phyloP scores from a whole-genome alignment of 2,329 filamentous ascomycete species.

The Dothiorella sarmentorum region DNA sequence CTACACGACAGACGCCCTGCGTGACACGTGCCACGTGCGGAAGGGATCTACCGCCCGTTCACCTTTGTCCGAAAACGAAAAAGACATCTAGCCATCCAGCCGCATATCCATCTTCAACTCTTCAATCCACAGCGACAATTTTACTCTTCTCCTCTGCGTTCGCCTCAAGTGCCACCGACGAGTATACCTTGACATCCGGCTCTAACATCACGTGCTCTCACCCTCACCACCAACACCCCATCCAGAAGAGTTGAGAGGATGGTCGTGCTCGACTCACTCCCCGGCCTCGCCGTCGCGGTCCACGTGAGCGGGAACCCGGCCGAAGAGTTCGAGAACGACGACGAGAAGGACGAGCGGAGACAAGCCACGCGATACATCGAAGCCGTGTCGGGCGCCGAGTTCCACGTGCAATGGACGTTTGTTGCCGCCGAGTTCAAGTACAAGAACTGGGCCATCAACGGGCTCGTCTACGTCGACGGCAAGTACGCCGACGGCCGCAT shows the following conservation, averaged over 20 bases:
- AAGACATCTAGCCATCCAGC: no score
- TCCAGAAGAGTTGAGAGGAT: neutral
- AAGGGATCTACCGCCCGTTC: no score
- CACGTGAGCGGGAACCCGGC: conserved; percentile 21
- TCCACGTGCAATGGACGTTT: conserved; percentile 23
- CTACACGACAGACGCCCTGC: no score
- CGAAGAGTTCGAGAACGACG: conserved; percentile 28
- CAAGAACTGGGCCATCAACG: conserved; percentile 20
- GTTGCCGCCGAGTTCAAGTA: conserved; percentile 13
- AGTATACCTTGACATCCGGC: neutral
- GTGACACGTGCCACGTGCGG: no score
- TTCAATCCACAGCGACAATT: no score
- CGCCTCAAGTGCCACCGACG: neutral
- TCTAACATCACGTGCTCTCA: neutral
- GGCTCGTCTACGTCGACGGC: conserved; percentile 24
- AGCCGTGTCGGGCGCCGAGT: conserved; percentile 27
- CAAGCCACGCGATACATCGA: conserved; percentile 33
- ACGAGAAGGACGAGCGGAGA: neutral
- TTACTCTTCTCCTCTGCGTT: neutral
- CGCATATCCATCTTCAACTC: no score
- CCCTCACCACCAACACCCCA: neutral
- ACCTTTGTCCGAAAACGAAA: no score
- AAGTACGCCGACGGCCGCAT: conserved; percentile 10
- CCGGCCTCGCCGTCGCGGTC: conserved; percentile 2
- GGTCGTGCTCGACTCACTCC: neutral